Evolutionary conservation across 805 yeast species (phyloP), one percentile per base, ranked within the genome.

Genomic region (Pichia membranifaciens): DNA sequence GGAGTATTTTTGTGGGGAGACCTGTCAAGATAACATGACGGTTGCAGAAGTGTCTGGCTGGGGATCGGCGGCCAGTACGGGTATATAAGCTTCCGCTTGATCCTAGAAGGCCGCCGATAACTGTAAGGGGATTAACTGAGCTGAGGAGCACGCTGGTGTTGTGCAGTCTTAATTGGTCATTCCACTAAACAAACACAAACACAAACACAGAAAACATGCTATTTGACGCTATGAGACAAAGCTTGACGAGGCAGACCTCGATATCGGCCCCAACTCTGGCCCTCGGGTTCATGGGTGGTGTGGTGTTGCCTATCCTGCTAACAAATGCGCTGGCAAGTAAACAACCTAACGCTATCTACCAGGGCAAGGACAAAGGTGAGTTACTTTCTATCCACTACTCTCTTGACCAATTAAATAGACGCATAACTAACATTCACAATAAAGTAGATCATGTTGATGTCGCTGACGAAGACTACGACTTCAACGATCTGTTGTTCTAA

Each of bases 231-330:
- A 16, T 47, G 16, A 38, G 47, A 47, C 41, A 47, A 20, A 39
- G 28, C 17, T 31, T 47, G n/a, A 34, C 44, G 32, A 42, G 33
- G 22, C 50, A 47, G 21, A 22, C 40, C 10, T 18, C 53, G 33
- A 48, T 47, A 4, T 28, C 47, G 16, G 47, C 51, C 5, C 55
- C 52, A 15, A 51, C 51, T n/a, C 46, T 52, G 18, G 53, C 53
- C 5, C 36, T 48, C 15, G 55, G 53, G 20, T 50, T 52, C 16
- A 35, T 52, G 43, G 55, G 55, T 31, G 55, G 55, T n/a, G 51
- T 52, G 13, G 50, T 50, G 5, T 41, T 50, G 25, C 55, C 55
- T 17, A 43, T 52, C 12, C 29, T 52, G 38, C 16, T 52, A 5
- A 51, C 52, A 7, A 46, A 48, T 37, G 50, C 50, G 40, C 25